phyloP scores from a whole-genome alignment of 2,329 filamentous ascomycete genomes.

The Tricladium varicosporioides region DNA sequence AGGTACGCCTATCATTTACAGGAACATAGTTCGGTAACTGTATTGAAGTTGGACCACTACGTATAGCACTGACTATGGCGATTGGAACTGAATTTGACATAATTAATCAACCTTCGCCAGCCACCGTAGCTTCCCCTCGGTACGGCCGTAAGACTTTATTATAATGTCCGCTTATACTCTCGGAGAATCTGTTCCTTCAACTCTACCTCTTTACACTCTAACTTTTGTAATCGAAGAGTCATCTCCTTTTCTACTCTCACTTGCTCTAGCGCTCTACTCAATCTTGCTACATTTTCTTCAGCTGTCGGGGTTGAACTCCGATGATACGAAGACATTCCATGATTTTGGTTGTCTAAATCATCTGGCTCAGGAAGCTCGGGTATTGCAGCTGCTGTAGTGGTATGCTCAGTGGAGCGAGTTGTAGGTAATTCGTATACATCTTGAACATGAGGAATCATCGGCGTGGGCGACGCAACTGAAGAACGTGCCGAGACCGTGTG shows the following conservation, averaged over 20 bases:
- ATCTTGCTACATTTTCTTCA: neutral
- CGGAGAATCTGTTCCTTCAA: no score
- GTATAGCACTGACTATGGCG: no score
- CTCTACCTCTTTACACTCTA: no score
- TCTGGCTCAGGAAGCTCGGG: constrained; percentile 1
- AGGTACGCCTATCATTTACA: no score
- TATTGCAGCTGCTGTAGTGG: neutral
- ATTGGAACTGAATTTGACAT: no score
- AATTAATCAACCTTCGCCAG: no score
- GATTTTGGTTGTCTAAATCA: neutral
- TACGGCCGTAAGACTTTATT: no score
- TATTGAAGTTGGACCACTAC: no score
- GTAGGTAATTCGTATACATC: neutral
- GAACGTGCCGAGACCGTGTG: neutral
- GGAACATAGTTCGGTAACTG: no score
- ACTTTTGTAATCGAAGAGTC: no score
- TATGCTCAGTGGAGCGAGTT: neutral
- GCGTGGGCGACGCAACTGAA: neutral
- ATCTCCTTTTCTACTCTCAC: constrained; percentile 6
- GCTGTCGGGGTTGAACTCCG: neutral
- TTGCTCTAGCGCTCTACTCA: neutral
- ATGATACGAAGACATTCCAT: neutral
- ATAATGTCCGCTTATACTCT: no score
- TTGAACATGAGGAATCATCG: neutral
- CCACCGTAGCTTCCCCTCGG: no score